Evolutionary conservation across 768 basidiomycete genomes (phyloP).

Genomic region (Dioszegia hungarica): DNA sequence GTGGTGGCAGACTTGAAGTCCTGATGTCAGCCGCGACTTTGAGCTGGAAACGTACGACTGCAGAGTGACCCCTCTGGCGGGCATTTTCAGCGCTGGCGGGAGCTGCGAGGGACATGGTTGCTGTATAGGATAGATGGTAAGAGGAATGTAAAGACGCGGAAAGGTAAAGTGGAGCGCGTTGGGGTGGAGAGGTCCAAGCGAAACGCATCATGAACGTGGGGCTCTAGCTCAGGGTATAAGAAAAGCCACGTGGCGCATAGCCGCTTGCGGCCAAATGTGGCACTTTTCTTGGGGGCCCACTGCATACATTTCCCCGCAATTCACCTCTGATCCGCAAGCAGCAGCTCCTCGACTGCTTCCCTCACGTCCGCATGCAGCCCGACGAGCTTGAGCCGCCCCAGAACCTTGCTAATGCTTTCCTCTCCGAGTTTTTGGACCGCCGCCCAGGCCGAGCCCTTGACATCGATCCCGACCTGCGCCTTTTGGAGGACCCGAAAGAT

Average conservation of each 20-base stretch:
- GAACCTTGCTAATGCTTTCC: not conserved
- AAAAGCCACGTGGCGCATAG: not conserved
- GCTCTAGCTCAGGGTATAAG: not conserved
- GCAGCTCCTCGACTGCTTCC: slow-evolving; percentile 10
- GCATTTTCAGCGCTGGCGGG: slow-evolving; percentile 11
- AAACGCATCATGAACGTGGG: slow-evolving; percentile 3
- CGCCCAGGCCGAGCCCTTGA: slow-evolving; percentile 10
- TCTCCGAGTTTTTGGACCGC: slow-evolving; percentile 1
- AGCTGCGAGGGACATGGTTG: slow-evolving; percentile 5
- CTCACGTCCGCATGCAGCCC: slow-evolving; percentile 3
- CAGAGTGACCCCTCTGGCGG: slow-evolving; percentile 39
- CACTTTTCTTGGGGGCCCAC: not conserved
- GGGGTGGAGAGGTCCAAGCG: not conserved
- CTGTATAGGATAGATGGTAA: not conserved
- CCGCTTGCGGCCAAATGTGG: not conserved
- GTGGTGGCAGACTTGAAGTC: slow-evolving; percentile 97
- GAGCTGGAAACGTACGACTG: slow-evolving; percentile 29
- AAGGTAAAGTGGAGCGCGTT: not conserved
- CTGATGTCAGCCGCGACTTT: slow-evolving; percentile 12
- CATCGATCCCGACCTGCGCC: slow-evolving; percentile 9
- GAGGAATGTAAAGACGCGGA: not conserved
- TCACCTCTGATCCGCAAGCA: slow-evolving; percentile 11
- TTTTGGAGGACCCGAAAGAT: slow-evolving; percentile 10
- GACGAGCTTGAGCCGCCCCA: slow-evolving; percentile 4
- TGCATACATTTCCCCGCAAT: not conserved